These are phyloP conservation scores for Kandelia obovata DNA, from an alignment of 345 rosid species.

Conservation along the genomic window DNA sequence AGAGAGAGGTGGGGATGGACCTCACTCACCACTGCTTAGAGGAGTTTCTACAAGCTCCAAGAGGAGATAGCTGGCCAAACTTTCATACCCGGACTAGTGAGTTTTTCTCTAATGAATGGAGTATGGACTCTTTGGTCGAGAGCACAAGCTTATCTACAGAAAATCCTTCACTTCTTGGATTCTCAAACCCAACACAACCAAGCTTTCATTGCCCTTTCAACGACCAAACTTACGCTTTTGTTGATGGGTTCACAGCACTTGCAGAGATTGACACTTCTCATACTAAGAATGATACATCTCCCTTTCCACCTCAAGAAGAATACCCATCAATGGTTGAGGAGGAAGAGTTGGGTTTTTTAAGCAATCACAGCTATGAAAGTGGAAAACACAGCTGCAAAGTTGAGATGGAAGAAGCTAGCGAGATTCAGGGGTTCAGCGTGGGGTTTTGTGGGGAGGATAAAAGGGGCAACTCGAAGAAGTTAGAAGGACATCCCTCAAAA, in stretches of 20 bases:
- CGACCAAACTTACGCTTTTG: constrained; percentile 30
- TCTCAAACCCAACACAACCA: constrained; percentile 29
- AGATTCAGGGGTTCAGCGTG: constrained; percentile 31
- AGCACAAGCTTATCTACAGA: constrained; percentile 27
- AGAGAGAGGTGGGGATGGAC: constrained; percentile 41
- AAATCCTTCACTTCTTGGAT: constrained; percentile 33
- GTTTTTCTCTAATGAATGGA: constrained; percentile 43
- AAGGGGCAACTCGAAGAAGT: constrained; percentile 47
- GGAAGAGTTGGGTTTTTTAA: constrained; percentile 36
- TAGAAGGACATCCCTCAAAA: constrained; percentile 89
- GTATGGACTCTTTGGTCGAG: constrained; percentile 42
- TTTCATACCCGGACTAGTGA: constrained; percentile 32
- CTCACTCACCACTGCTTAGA: constrained; percentile 56
- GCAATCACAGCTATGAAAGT: constrained; percentile 29
- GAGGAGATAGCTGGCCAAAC: constrained; percentile 40
- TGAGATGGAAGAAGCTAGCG: constrained; percentile 32
- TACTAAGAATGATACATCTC: constrained; percentile 30
- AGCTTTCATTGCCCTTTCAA: constrained; percentile 44
- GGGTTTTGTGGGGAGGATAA: constrained; percentile 32
- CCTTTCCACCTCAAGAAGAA: constrained; percentile 26
- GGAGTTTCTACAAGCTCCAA: constrained; percentile 56
- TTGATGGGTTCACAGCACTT: constrained; percentile 38
- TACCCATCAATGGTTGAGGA: constrained; percentile 42
- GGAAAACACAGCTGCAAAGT: constrained; percentile 27
- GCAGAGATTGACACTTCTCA: constrained; percentile 28